Evolutionary conservation across 345 rosid genomes (phyloP).

Genomic region (Cardamine occulta): DNA sequence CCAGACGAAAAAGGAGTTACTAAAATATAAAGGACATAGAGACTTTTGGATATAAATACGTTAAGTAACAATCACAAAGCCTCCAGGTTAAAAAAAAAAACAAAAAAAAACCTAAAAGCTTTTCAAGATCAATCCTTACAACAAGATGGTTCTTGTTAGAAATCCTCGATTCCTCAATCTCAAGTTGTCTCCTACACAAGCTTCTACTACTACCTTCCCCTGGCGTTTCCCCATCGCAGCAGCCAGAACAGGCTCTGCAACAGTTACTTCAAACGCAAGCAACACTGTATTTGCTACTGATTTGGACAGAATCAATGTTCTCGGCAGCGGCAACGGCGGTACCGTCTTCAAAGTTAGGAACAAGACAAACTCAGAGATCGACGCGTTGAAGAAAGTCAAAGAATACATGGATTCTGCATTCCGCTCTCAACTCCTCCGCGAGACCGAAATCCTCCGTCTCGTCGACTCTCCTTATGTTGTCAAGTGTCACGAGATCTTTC

Average conservation of each 20-base stretch:
- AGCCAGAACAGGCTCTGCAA: not conserved
- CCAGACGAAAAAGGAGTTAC: too few relatives aligned
- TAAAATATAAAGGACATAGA: too few relatives aligned
- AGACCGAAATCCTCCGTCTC: slow-evolving; percentile 75
- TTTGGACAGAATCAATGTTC: slow-evolving; percentile 63
- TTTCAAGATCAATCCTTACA: slow-evolving; percentile 12
- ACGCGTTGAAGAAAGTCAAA: slow-evolving; percentile 67
- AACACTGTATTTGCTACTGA: slow-evolving; percentile 43
- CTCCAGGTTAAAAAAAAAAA: not conserved
- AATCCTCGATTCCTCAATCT: slow-evolving; percentile 63
- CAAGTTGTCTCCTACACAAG: slow-evolving; percentile 57
- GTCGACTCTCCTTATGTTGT: slow-evolving; percentile 68
- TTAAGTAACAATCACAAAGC: not conserved
- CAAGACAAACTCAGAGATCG: slow-evolving; percentile 54
- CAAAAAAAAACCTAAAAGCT: not conserved
- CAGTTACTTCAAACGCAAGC: slow-evolving; percentile 12
- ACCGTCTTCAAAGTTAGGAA: slow-evolving; percentile 75
- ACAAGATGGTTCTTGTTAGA: slow-evolving; percentile 63
- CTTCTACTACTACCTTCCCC: slow-evolving; percentile 32
- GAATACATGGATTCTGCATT: slow-evolving; percentile 54
- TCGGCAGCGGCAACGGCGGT: slow-evolving; percentile 84
- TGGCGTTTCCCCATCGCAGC: slow-evolving; percentile 16
- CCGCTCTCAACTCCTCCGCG: slow-evolving; percentile 61
- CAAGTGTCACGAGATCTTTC: slow-evolving; percentile 60
- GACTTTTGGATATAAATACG: not conserved